These are phyloP conservation scores for Neoarthrinium moseri DNA, from an alignment of 2,329 filamentous ascomycete species.

Conservation along the genomic window DNA sequence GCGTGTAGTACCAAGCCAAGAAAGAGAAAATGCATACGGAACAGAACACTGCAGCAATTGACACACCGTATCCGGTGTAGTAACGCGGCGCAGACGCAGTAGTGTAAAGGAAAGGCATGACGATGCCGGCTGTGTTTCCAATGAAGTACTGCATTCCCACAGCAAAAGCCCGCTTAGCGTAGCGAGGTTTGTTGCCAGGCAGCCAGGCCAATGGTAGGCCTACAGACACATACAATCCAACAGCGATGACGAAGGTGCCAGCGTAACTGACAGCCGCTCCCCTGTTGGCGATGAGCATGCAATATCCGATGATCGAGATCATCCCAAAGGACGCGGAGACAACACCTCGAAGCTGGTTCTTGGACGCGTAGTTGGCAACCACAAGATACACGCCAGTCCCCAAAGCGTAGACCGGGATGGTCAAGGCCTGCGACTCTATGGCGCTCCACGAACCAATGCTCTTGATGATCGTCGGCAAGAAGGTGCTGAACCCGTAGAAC, in stretches of 20 bases:
- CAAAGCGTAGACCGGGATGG: constrained; percentile 65
- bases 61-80: constrained; percentile 49
- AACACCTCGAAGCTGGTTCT: constrained; percentile 53
- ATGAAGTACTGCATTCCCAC: constrained; percentile 61
- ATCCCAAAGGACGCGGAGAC: constrained; percentile 51
- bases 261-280: constrained; percentile 60
- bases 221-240: constrained; percentile 52
- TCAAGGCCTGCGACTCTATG: constrained; percentile 63
- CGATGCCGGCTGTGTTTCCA: constrained; percentile 62
- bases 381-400: constrained; percentile 61
- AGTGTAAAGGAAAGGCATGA: constrained; percentile 58
- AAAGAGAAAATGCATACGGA: constrained; percentile 26
- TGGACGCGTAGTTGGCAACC: constrained; percentile 57
- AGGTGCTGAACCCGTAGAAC: constrained; percentile 67
- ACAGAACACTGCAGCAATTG: constrained; percentile 44
- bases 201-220: constrained; percentile 39
- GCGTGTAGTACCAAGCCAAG: constrained; percentile 27
- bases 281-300: constrained; percentile 53
- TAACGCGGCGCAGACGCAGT: constrained; percentile 42
- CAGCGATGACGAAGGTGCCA: constrained; percentile 60
- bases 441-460: constrained; percentile 56
- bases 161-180: constrained; percentile 63
- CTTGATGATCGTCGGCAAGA: constrained; percentile 68
- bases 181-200: constrained; percentile 59
- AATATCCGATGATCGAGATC: constrained; percentile 56